Base-by-base conservation (phyloP, 2,329 filamentous ascomycete species). In the Cladosporium sp. region DNA sequence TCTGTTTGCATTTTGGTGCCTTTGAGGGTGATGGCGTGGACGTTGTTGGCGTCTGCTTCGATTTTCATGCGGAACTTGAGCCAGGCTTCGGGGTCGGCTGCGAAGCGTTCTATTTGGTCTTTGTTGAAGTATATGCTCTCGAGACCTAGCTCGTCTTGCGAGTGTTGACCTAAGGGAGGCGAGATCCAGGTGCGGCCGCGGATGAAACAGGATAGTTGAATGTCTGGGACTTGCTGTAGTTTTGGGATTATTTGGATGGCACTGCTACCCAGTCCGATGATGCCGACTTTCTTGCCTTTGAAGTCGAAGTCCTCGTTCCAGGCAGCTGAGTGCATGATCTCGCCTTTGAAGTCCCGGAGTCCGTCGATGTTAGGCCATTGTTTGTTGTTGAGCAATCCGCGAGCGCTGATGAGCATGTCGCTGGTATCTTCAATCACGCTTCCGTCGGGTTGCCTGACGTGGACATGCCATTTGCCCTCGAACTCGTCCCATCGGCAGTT, bases 131-230 rank as follows among this genome's bases (percentile, higher is more conserved):
- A 65, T 65, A 74, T 21, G 71, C 74, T 59, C 28, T 75, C 71
- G 65, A 81, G 75, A 2, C 75, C 75, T 26, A 80, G 73, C 51
- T 73, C 71, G 55, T 76, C 72, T 58, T 71, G 69, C 24, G 72
- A 70, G 3, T 64, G 65, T 38, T 76, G 74, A 5, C 67, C 82
- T 78, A 65, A 87, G 84, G 1, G 87, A 80, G 57, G 84, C 82
- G 1, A 85, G 77, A 91, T 86, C 89, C 89, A 92, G 0, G 88
- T 90, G 30, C 81, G 84, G 69, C 85, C 87, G 11, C 88, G 81
- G 0, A 84, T 86, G 69, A 90, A 90, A 75, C 89, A 86, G 68
- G 89, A 85, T 0, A 90, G 77, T 1, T 80, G 83, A 11, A 69
- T 68, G 4, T 69, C 75, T 52, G 64, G 26, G 3, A 70, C 72